Base-by-base conservation (phyloP, 2,329 filamentous ascomycete genomes). In the Coleophoma eucalyptorum region DNA sequence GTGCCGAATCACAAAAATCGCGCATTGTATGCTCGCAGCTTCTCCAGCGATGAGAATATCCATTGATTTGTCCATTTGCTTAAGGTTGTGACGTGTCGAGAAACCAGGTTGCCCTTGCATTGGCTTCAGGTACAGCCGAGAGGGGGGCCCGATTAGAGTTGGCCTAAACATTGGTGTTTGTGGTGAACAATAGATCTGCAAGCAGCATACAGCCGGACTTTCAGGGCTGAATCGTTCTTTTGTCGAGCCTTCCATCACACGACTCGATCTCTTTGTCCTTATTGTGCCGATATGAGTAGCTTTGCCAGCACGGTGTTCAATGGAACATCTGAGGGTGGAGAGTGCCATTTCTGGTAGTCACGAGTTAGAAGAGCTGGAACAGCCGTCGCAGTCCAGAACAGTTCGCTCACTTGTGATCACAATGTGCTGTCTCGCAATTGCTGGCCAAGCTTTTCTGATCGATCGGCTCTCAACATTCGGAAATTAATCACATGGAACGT, bases 91-190 rank as follows among this genome's bases (percentile, higher is more conserved):
- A 44, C 31, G 35, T 44, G 31, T 44, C 42, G 42, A 44, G 26
- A 6, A 26, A 44, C 31, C 19, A 44, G 42, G 31, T 33, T 26
- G 42, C 42, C 42, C 42, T 32, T 44, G 42, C 42, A 44, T 44
- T 44, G 42, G 42, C 42, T 44, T 32, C 42, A 44, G 42, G 42
- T 31, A 44, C 42, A 44, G 42, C 42, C 42, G 42, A 44, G 31
- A 6, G 8, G 16, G 4, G 8, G 40, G 18, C 18, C 40, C 6
- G 42, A 44, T 31, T 32, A 33, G 42, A 26, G 42, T 26, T 44
- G 42, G 3, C 4, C 15, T 26, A 4, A 16, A 44, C 12, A 10
- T 15, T 19, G 41, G 21, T 26, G 26, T 8, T 26, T 26, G 2
- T 3, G 26, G 26, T 8, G 4, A 6, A 26, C 26, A 26, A 26